Evolutionary conservation across 2,329 filamentous ascomycete genomes (phyloP).

Genomic region (Pyrenophora teres): DNA sequence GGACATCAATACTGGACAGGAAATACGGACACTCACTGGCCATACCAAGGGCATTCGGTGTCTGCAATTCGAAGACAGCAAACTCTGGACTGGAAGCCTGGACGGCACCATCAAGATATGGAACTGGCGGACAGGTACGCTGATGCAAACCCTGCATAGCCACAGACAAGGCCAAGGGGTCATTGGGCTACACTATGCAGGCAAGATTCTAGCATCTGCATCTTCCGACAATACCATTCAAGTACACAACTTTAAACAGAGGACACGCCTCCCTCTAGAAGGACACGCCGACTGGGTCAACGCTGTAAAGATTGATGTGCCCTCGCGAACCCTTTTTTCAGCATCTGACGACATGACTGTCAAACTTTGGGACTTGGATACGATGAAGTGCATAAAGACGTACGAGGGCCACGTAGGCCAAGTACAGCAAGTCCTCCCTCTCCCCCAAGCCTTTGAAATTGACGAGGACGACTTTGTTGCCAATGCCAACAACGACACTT

Average conservation of each 20-base stretch:
- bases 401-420: conserved; percentile 93
- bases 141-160: conserved; percentile 77
- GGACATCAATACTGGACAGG: conserved; percentile 87
- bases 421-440: conserved; percentile 85
- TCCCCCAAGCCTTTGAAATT: conserved; percentile 87
- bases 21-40: conserved; percentile 80
- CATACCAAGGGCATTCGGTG: conserved; percentile 84
- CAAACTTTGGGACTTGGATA: conserved; percentile 91
- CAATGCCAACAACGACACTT: conserved; percentile 59
- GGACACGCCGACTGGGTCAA: conserved; percentile 97
- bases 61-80: conserved; percentile 89
- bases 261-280: conserved; percentile 76
- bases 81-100: conserved; percentile 86
- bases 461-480: conserved; percentile 68
- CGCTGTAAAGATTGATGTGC: conserved; percentile 82
- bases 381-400: conserved; percentile 72
- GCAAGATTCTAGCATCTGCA: conserved; percentile 81
- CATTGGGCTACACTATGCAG: conserved; percentile 85
- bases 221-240: conserved; percentile 89
- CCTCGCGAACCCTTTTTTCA: conserved; percentile 84
- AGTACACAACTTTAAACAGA: conserved; percentile 88
- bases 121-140: conserved; percentile 94
- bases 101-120: conserved; percentile 89
- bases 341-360: conserved; percentile 92
- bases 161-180: conserved; percentile 86